Evolutionary conservation across 2,329 filamentous ascomycete genomes (phyloP).

Genomic region (Exophiala sideris): DNA sequence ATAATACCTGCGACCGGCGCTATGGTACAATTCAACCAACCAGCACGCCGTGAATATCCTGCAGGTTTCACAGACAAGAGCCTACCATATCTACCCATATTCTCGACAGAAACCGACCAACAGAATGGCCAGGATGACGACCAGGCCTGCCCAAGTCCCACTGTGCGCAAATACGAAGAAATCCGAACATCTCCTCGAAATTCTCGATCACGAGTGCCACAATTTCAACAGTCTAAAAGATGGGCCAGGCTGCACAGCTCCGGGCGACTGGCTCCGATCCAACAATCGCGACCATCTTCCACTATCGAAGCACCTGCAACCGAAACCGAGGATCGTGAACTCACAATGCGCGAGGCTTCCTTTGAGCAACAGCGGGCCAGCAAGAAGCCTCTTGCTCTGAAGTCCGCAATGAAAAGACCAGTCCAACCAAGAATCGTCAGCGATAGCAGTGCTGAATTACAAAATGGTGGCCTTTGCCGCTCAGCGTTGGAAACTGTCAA

Average conservation of each 20-base stretch:
- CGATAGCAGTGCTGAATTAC: constrained; percentile 1
- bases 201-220: constrained; percentile 10
- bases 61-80: constrained; percentile 2
- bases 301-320: not conserved
- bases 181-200: constrained; percentile 1
- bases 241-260: constrained; percentile 18
- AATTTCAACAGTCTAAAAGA: constrained; percentile 21
- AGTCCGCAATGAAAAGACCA: not conserved
- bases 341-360: constrained; percentile 15
- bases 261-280: not conserved
- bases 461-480: constrained; percentile 3
- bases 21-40: not conserved
- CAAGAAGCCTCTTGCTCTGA: constrained; percentile 1
- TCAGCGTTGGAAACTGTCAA: constrained; percentile 13
- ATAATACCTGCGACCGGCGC: not conserved
- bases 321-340: constrained; percentile 1
- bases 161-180: constrained; percentile 7
- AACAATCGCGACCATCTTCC: not conserved
- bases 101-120: constrained; percentile 5
- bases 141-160: constrained; percentile 9
- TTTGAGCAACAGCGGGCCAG: constrained; percentile 22
- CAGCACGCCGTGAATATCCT: not conserved
- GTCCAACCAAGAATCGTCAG: not conserved
- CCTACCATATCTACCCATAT: constrained; percentile 12
- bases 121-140: not conserved